Base-by-base conservation (phyloP, 306 rosid species). In the Prunus mira region DNA sequence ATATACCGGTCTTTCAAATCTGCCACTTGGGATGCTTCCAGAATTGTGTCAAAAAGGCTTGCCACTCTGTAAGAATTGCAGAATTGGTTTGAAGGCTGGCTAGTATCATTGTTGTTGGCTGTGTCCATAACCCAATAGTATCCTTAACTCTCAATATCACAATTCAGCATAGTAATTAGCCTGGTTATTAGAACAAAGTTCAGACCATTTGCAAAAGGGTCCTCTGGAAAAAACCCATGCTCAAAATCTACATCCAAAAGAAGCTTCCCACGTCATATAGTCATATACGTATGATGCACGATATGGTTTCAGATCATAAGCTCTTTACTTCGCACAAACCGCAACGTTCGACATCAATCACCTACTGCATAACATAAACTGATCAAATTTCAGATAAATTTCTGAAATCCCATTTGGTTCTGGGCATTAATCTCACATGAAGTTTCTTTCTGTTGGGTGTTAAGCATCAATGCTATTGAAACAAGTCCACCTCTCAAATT, bases 21-120 rank as follows among this genome's bases (percentile, higher is more conserved):
- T 6, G 89, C 85, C 45, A 86, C 83, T 56, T 81, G 73, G 70
- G 75, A 75, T 72, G 91, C 80, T 46, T 89, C 91, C 81, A 89
- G 79, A 78, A 91, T 88, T 72, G 93, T 89, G 67, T 80, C 91
- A 9, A 47, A 76, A 82, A 89, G 85, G 80, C 79, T 82, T 71
- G 85, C 81, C 46, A 84, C 92, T 83, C 86, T 91, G 87, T 86
- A 91, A 82, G 91, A 89, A 67, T 78, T 89, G 82, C 83, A 86
- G 49, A 49, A 70, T 66, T 22, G 79, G 34, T 56, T 74, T 62
- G 60, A 69, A 61, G 75, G 60, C 41, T 14, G 60, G 27, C 54
- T 69, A 18, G 41, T 68, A 13, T 61, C 15, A 6, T 58, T 61
- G 32, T 67, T 63, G 27, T 41, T 67, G 28, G 51, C 72, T 61